Conservation (phyloP, 169 alveolate species). For the Plasmodium blacklocki region DNA sequence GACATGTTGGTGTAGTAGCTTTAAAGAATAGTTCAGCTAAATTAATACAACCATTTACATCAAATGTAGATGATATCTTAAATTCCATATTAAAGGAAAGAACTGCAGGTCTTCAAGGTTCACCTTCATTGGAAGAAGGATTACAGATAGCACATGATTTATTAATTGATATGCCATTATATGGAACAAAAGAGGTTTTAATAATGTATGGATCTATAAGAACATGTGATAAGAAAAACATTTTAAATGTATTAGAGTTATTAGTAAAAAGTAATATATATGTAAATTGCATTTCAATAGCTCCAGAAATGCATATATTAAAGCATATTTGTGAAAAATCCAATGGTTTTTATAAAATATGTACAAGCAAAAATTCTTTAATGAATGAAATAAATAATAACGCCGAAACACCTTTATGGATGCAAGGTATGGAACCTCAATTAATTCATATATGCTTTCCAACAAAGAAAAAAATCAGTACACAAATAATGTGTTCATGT, state of each 20-base stretch:
- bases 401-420: constrained; percentile 78
- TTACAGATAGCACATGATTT: constrained; percentile 81
- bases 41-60: constrained; percentile 79
- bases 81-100: constrained; percentile 62
- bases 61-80: constrained; percentile 81
- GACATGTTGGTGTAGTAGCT: constrained; percentile 83
- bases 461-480: constrained; percentile 79
- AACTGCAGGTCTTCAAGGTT: constrained; percentile 83
- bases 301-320: constrained; percentile 76
- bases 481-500: constrained; percentile 84
- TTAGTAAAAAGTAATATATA: constrained; percentile 56
- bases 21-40: constrained; percentile 81
- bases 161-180: constrained; percentile 79
- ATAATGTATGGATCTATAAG: constrained; percentile 84
- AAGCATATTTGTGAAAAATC: constrained; percentile 71
- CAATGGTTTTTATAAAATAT: constrained; percentile 69
- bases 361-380: constrained; percentile 28
- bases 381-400: constrained; percentile 43
- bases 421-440: constrained; percentile 85
- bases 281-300: constrained; percentile 71
- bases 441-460: constrained; percentile 85
- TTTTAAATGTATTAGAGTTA: constrained; percentile 35
- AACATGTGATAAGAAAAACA: constrained; percentile 81
- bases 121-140: constrained; percentile 85
- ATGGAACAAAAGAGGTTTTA: constrained; percentile 84